These are phyloP conservation scores for Curvularia verruculosa DNA, from an alignment of 2,329 filamentous ascomycete species.

Conservation along the genomic window DNA sequence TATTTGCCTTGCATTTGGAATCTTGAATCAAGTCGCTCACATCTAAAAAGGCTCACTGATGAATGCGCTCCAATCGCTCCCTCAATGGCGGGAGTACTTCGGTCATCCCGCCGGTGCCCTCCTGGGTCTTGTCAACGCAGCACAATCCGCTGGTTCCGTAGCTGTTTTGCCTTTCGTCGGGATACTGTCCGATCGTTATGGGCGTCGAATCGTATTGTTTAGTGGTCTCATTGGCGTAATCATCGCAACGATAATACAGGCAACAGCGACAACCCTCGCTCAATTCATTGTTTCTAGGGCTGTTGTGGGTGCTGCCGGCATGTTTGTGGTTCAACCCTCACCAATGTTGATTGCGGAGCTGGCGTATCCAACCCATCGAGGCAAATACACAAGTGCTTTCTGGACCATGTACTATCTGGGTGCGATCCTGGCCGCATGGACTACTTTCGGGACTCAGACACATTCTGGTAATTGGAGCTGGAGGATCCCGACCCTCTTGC, in stretches of 20 bases:
- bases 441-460: slow-evolving; percentile 29
- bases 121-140: slow-evolving; percentile 23
- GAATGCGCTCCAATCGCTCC: slow-evolving; percentile 50
- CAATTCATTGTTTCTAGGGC: slow-evolving; percentile 56
- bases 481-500: slow-evolving; percentile 62
- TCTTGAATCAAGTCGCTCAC: background rate
- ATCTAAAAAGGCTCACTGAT: slow-evolving; percentile 17
- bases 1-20: slow-evolving; percentile 24
- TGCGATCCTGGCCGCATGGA: slow-evolving; percentile 29
- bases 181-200: slow-evolving; percentile 15
- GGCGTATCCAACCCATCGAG: slow-evolving; percentile 64
- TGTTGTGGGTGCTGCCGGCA: slow-evolving; percentile 54
- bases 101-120: slow-evolving; percentile 18
- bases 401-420: slow-evolving; percentile 48
- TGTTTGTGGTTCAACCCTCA: slow-evolving; percentile 57
- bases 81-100: slow-evolving; percentile 21
- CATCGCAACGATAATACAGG: slow-evolving; percentile 3
- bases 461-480: slow-evolving; percentile 54
- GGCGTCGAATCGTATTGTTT: slow-evolving; percentile 15
- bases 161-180: slow-evolving; percentile 17
- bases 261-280: slow-evolving; percentile 42
- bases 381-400: slow-evolving; percentile 62
- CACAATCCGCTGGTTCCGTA: slow-evolving; percentile 15
- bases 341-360: slow-evolving; percentile 64
- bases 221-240: slow-evolving; percentile 5